phyloP scores from a whole-genome alignment of 345 rosid genomes.

The Ceriops zippeliana region DNA sequence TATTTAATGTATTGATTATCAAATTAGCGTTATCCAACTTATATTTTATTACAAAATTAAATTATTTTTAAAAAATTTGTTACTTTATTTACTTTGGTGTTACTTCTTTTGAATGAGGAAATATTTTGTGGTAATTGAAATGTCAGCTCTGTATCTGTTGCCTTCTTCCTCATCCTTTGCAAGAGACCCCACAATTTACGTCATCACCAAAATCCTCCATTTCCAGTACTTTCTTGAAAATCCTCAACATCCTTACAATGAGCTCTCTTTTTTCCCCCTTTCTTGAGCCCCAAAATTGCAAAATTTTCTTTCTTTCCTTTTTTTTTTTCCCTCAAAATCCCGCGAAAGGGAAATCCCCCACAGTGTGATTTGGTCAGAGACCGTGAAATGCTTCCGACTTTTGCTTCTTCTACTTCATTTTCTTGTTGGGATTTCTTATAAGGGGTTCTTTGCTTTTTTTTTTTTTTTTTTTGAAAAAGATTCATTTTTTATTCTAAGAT shows the following conservation, averaged over 20 bases:
- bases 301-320: neutral
- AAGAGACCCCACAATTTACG: too few species aligned
- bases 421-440: constrained; percentile 2
- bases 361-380: constrained; percentile 9
- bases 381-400: constrained; percentile 15
- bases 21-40: too few species aligned
- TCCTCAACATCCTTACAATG: neutral
- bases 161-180: too few species aligned
- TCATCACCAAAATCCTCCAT: too few species aligned
- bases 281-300: constrained; percentile 21
- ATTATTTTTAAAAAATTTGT: fast-evolving
- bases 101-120: too few species aligned
- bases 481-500: constrained; percentile 7
- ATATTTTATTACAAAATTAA: too few species aligned
- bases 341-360: neutral
- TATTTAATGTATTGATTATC: too few species aligned
- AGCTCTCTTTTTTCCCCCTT: constrained; percentile 7
- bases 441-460: neutral
- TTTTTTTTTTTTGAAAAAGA: neutral
- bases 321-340: constrained; percentile 3
- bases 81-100: too few species aligned
- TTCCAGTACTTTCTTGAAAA: constrained; percentile 7
- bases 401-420: constrained; percentile 9
- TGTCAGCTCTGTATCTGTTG: constrained; percentile 15
- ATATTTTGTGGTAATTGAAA: too few species aligned